phyloP scores from a whole-genome alignment of 768 basidiomycete genomes.

The Pisolithus microcarpus region DNA sequence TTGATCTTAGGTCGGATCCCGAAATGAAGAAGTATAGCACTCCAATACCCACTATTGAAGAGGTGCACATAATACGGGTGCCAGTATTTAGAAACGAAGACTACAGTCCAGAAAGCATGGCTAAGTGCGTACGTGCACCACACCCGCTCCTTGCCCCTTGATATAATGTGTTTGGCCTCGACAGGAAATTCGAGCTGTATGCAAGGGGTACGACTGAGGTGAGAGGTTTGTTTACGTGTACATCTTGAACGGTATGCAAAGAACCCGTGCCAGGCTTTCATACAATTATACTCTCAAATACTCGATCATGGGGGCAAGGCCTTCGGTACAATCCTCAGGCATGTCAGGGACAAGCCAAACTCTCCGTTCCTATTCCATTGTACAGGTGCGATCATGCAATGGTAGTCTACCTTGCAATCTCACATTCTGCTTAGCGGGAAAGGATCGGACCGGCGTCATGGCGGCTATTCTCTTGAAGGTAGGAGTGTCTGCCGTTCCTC shows the following conservation, averaged over 20 bases:
- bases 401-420: background rate
- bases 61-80: constrained; percentile 49
- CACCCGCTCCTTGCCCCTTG: background rate
- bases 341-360: constrained; percentile 63
- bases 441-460: constrained; percentile 73
- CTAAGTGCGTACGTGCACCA: constrained; percentile 58
- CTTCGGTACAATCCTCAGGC: constrained; percentile 65
- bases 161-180: constrained; percentile 5
- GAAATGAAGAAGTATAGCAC: constrained; percentile 71
- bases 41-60: constrained; percentile 57
- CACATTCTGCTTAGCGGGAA: constrained; percentile 46
- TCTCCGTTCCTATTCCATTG: constrained; percentile 70
- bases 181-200: constrained; percentile 49
- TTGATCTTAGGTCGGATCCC: constrained; percentile 73
- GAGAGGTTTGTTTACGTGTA: background rate
- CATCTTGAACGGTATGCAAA: background rate
- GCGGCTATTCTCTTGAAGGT: constrained; percentile 71
- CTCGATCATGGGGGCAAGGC: constrained; percentile 63
- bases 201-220: constrained; percentile 79
- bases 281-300: constrained; percentile 76
- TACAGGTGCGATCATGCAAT: constrained; percentile 37
- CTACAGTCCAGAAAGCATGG: constrained; percentile 79
- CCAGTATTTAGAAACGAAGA: constrained; percentile 68
- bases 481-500: background rate
- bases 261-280: constrained; percentile 50